Conservation (phyloP, 345 rosid genomes). For the Rhizophora mangle region DNA sequence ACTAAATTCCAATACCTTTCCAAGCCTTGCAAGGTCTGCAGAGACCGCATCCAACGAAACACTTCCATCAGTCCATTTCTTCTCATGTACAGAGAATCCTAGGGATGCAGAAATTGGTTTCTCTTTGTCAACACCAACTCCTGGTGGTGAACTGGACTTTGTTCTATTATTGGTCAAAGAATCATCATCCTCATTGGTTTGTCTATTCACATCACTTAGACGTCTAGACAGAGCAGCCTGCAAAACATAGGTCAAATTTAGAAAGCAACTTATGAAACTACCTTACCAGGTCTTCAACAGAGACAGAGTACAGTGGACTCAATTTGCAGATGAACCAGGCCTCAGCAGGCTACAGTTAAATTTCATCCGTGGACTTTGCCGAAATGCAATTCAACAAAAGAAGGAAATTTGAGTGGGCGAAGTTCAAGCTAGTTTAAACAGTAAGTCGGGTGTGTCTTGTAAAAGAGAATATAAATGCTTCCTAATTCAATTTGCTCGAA, state of each 20-base stretch:
- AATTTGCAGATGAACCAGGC: no score
- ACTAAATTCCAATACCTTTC: constrained; percentile 42
- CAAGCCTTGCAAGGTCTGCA: constrained; percentile 58
- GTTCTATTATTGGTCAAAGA: constrained; percentile 43
- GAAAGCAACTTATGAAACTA: no score
- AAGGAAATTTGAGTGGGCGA: no score
- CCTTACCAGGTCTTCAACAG: no score
- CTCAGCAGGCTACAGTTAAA: no score
- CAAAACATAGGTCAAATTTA: constrained; percentile 1
- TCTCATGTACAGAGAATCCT: constrained; percentile 69
- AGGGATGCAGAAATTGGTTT: constrained; percentile 34
- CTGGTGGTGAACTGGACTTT: constrained; percentile 45
- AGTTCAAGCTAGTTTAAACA: no score
- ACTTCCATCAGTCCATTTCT: constrained; percentile 95
- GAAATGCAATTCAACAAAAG: no score
- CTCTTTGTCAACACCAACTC: constrained; percentile 28
- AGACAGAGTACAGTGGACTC: no score
- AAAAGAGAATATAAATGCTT: no score
- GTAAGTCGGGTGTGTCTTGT: no score
- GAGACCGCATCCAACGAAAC: constrained; percentile 55
- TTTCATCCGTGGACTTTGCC: no score
- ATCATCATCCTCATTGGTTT: constrained; percentile 35
- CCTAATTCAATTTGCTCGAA: no score
- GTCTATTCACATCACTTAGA: constrained; percentile 69
- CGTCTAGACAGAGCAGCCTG: constrained; percentile 94